phyloP scores from a whole-genome alignment of 495 filamentous ascomycete species.

The Lepidopterella palustris region DNA sequence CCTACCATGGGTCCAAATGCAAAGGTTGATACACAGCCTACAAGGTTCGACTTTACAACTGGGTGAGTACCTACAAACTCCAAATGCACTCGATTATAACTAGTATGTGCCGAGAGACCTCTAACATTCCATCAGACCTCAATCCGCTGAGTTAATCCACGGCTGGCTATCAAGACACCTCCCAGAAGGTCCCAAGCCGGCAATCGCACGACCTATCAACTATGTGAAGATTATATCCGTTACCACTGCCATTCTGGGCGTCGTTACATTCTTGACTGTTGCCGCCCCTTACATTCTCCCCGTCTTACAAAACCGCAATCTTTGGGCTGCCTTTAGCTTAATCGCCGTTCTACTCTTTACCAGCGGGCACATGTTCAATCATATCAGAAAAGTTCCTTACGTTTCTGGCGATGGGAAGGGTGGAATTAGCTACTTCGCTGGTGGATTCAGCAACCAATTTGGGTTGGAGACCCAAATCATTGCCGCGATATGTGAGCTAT shows the following conservation, averaged over 20 bases:
- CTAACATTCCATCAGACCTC: constrained; percentile 45
- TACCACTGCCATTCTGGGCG: constrained; percentile 59
- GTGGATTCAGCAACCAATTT: constrained; percentile 91
- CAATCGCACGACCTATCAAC: constrained; percentile 77
- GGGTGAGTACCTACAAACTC: constrained; percentile 50
- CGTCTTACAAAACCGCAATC: constrained; percentile 77
- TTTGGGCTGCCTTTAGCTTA: constrained; percentile 88
- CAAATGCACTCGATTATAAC: background rate
- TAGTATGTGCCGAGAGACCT: no score
- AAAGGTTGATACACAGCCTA: constrained; percentile 57
- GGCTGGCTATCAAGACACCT: constrained; percentile 73
- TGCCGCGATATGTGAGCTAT: constrained; percentile 82
- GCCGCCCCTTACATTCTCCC: constrained; percentile 82
- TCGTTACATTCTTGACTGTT: constrained; percentile 61
- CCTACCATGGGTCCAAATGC: constrained; percentile 83
- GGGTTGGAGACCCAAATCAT: constrained; percentile 95
- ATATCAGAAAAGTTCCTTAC: constrained; percentile 96
- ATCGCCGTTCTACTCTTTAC: constrained; percentile 92
- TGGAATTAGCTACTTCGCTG: constrained; percentile 85
- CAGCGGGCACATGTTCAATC: constrained; percentile 98
- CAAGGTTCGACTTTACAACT: constrained; percentile 76
- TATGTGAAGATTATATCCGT: constrained; percentile 67
- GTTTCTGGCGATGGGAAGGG: constrained; percentile 79
- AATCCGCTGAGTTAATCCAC: constrained; percentile 71
- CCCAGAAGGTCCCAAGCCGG: constrained; percentile 64